Evolutionary conservation across 306 rosid genomes (phyloP), one percentile per base, ranked within the genome.

Genomic region (Chamaecrista fasciculata): DNA sequence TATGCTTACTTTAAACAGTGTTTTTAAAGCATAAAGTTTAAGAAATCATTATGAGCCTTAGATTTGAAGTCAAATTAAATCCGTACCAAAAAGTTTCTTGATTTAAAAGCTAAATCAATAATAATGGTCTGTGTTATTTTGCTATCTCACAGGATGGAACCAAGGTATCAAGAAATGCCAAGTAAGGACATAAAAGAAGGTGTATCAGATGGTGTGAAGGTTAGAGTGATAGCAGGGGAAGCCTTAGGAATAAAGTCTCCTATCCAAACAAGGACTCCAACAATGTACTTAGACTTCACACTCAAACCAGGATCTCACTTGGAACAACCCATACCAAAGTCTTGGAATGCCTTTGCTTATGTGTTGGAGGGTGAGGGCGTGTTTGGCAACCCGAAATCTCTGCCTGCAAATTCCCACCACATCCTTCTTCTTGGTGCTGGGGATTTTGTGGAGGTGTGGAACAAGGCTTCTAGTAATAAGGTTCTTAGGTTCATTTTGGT

Each of bases 321-420:
- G 18, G 81, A 84, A 26, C 97, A 94, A 59, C 88, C 88, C 12
- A 77, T 87, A 72, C 96, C 95, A 28, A 67, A 51, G 9, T 82
- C 96, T 5, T 94, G 97, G 97, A 94, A 94, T 72, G 95, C 96
- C 8, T 91, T 94, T 70, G 96, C 84, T 4, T 94, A 94, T 66
- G 72, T 91, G 9, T 78, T 94, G 36, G 99, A 94, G 67, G 99
- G 99, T 11, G 99, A 94, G 72, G 99, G 99, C 1, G 47, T 85
- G 5, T 94, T 94, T 21, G 96, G 95, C 8, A 77, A 71, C 33
- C 18, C 77, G 21, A 82, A 76, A 34, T 80, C 87, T 33, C 73
- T 72, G 39, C 70, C 96, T 0, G 70, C 64, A 42, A 73, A 78
- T 4, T 72, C 89, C 16, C 97, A 94, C 79, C 80, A 91, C 50